Evolutionary conservation across 768 basidiomycete species (phyloP), one percentile per base, ranked within the genome.

Genomic region (Mycena floridula): DNA sequence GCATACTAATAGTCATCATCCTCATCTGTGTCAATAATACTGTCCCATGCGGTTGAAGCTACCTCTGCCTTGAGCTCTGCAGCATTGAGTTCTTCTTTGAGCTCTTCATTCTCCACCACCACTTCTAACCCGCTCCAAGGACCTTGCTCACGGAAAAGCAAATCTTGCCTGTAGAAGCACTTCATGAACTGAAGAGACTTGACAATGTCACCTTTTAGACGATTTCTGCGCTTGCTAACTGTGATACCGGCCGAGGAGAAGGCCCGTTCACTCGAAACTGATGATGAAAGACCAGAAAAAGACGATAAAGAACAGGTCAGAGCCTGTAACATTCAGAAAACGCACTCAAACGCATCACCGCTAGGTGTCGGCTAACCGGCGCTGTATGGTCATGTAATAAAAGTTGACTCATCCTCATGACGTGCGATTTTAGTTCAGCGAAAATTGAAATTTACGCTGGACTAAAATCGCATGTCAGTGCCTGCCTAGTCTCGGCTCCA

Each of bases 211-310:
- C 38, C 38, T 21, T 40, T 40, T 3, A 40, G 38, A 13, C 8
- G 23, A 40, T 8, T 40, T 3, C 49, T 39, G 15, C 48, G 22
- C 12, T 42, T 15, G 2, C 21, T 23, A 7, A 35, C 18, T 3
- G 32, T 35, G 7, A 35, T 35, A 3, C 60, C 60, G 40, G 61
- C 58, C 25, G 50, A 59, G 1, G 60, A 59, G 4, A 61, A 46
- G 25, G 43, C 43, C 0, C 51, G 54, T 32, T 54, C 38, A 44
- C 60, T 61, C 25, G 18, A 45, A n/a, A 18, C 24, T 9, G 36
- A 20, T 28, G 37, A 43, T 20, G 22, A n/a, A n/a, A n/a, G n/a
- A n/a, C 12, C 18, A 42, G 18, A 11, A 30, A 13, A 30, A 36
- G 35, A 37, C 12, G 20, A 16, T 37, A 28, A 21, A n/a, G n/a